Base-by-base conservation (phyloP, 2,329 filamentous ascomycete genomes). In the Cercospora nicotianae region DNA sequence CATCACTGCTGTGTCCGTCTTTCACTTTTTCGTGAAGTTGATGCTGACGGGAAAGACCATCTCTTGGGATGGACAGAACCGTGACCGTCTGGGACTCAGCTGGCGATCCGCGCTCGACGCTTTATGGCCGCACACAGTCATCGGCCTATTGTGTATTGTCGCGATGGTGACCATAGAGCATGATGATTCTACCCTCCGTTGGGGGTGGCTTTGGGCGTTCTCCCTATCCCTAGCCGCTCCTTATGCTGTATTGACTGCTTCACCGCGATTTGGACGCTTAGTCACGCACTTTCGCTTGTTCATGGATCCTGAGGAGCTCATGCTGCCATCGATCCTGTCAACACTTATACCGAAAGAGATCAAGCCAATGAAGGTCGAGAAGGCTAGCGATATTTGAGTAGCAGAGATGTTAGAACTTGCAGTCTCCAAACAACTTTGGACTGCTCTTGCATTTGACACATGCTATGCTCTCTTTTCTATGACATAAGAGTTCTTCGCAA, bases 351-450 rank as follows among this genome's bases (percentile, higher is more conserved):
- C 36, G 36, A 39, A 39, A n/a, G 16, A n/a, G 8, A 39, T 39
- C 16, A 39, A 39, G 36, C 36, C 36, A 3, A n/a, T 39, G 6
- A 39, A n/a, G 5, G 16, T 39, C 0, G 36, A 39, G 16, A n/a
- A 39, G 16, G 6, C 16, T n/a, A n/a, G 36, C 36, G n/a, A 8
- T 39, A 7, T 39, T 36, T 39, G 16, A 39, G 36, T 3, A 39
- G 36, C 16, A 39, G 16, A 39, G 1, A 39, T 39, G 36, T 2
- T 1, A 8, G 36, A n/a, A n/a, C 36, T 1, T 3, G 6, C n/a
- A 8, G 13, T n/a, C 36, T 1, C 1, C 3, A 0, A n/a, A 8
- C 0, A n/a, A 3, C 13, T 8, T 39, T n/a, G 13, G n/a, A n/a
- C 0, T n/a, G 16, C 16, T 39, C 36, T n/a, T 39, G 1, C 8